Evolutionary conservation across 2,329 filamentous ascomycete genomes (phyloP).

Genomic region (Cucurbitaria berberidis): DNA sequence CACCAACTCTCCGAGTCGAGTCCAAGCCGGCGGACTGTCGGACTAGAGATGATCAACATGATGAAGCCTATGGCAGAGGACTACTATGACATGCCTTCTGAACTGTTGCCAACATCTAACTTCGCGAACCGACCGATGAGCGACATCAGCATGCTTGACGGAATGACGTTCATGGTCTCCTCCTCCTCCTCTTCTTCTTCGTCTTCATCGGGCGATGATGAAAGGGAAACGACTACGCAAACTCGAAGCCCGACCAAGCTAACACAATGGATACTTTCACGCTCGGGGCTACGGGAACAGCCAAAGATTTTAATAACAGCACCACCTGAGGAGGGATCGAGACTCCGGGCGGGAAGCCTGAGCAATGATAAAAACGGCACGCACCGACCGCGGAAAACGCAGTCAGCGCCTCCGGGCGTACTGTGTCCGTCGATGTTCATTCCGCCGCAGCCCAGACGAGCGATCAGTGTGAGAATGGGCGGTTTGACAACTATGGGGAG

Average conservation of each 20-base stretch:
- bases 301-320: conserved; percentile 11
- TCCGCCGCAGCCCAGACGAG: conserved; percentile 33
- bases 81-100: conserved; percentile 30
- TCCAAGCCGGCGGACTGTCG: not conserved
- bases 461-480: conserved; percentile 30
- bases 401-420: conserved; percentile 27
- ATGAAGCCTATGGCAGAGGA: conserved; percentile 20
- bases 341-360: conserved; percentile 3
- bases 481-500: conserved; percentile 4
- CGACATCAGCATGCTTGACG: conserved; percentile 31
- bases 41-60: not conserved
- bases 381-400: conserved; percentile 24
- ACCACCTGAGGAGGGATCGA: conserved; percentile 6
- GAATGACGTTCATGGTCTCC: conserved; percentile 13
- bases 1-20: not conserved
- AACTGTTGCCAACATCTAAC: conserved; percentile 30
- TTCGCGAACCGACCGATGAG: conserved; percentile 30
- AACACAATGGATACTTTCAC: conserved; percentile 5
- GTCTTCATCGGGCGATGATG: conserved; percentile 16
- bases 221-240: conserved; percentile 14
- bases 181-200: conserved; percentile 12
- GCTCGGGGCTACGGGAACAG: conserved; percentile 1
- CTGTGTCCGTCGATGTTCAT: conserved; percentile 8
- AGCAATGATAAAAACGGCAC: conserved; percentile 11
- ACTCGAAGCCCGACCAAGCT: conserved; percentile 4